Conservation (phyloP, 2,329 filamentous ascomycete genomes). For the Parascedosporium putredinis region DNA sequence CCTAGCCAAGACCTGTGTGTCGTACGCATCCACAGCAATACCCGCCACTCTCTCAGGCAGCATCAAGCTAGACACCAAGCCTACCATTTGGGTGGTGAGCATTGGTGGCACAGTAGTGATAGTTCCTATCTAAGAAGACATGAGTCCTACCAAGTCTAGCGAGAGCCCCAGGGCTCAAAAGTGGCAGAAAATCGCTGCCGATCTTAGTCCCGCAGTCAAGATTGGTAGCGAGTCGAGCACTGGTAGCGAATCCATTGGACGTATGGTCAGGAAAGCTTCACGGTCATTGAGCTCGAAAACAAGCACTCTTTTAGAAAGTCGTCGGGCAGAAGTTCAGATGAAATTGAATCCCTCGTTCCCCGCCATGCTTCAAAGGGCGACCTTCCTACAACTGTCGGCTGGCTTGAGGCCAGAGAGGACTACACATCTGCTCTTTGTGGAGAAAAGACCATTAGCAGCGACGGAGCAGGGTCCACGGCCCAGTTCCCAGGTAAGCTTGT, state of each 20-base stretch:
- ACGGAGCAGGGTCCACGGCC: neutral
- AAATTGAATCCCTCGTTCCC: neutral
- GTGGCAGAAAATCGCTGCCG: neutral
- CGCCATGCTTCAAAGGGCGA: neutral
- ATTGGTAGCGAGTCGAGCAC: neutral
- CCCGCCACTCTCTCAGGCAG: too few species aligned
- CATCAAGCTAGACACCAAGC: too few species aligned
- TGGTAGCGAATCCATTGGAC: neutral
- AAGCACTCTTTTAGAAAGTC: neutral
- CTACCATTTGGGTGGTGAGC: too few species aligned
- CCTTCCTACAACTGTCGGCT: neutral
- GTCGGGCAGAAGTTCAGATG: neutral
- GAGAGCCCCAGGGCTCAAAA: neutral
- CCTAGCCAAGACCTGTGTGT: too few species aligned
- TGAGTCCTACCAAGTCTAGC: neutral
- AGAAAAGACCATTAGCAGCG: neutral
- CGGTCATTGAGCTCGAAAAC: neutral
- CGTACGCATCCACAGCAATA: too few species aligned
- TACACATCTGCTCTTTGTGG: neutral
- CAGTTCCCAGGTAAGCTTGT: slow-evolving; percentile 3
- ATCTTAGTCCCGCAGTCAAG: neutral
- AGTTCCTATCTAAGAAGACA: too few species aligned
- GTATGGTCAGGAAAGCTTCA: neutral
- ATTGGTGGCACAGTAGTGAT: too few species aligned
- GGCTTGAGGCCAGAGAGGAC: neutral